A percentile compares a stretch with the other conserved stretches of the same genome.
These are phyloP conservation scores for Dillenia turbinata DNA, from an alignment of 164 flowering plant species.

Conservation along the genomic window DNA sequence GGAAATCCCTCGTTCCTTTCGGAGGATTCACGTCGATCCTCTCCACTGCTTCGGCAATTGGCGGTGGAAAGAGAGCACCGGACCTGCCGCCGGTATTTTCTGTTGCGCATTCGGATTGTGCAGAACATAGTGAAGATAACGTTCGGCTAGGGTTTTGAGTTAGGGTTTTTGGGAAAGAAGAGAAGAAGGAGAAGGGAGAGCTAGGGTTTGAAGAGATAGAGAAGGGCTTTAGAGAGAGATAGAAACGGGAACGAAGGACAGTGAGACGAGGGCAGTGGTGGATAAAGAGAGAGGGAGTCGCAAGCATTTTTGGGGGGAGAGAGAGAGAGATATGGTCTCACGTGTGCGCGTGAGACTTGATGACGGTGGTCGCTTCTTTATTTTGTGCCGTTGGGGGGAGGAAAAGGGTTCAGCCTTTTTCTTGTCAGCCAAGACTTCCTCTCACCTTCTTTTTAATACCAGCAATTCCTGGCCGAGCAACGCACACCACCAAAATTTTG, in stretches of 20 bases:
- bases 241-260: constrained; percentile 14
- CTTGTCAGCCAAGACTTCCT: too few species aligned
- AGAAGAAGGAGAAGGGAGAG: background rate
- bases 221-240: constrained; percentile 6
- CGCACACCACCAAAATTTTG: too few species aligned
- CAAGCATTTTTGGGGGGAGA: constrained; percentile 21
- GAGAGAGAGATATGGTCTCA: too few species aligned
- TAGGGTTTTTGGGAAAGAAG: background rate
- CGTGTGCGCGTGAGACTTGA: too few species aligned
- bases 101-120: constrained; percentile 2
- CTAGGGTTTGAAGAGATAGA: constrained; percentile 8
- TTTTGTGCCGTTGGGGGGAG: too few species aligned
- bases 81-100: constrained; percentile 35
- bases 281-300: constrained; percentile 35
- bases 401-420: too few species aligned
- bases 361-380: too few species aligned
- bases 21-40: constrained; percentile 93
- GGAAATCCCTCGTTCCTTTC: constrained; percentile 90
- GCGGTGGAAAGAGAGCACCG: constrained; percentile 39
- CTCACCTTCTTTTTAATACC: too few species aligned
- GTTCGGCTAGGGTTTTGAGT: constrained; percentile 18
- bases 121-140: constrained; percentile 8
- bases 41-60: constrained; percentile 23
- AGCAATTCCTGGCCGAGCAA: too few species aligned
- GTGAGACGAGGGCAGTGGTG: constrained; percentile 24